Evolutionary conservation across 2,329 filamentous ascomycete species (phyloP).

Genomic region (Stemphylium lycopersici): DNA sequence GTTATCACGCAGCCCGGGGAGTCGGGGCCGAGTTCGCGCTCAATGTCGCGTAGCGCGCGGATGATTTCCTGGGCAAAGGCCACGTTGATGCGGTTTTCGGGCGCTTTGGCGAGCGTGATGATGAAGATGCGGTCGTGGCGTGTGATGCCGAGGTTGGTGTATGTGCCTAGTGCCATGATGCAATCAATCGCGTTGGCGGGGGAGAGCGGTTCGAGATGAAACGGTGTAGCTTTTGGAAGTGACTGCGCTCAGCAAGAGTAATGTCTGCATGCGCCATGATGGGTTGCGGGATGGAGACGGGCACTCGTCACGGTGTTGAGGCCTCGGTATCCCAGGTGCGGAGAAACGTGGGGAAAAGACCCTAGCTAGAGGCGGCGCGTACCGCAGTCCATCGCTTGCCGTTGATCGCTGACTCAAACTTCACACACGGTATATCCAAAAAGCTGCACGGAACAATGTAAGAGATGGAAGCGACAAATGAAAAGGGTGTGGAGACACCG

Average conservation of each 20-base stretch:
- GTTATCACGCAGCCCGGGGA: slow-evolving; percentile 61
- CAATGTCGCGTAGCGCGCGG: slow-evolving; percentile 55
- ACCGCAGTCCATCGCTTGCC: neutral
- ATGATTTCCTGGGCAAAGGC: slow-evolving; percentile 61
- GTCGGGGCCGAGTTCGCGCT: slow-evolving; percentile 54
- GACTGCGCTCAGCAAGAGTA: neutral
- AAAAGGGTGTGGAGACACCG: neutral
- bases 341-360: slow-evolving; percentile 30
- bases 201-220: neutral
- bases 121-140: slow-evolving; percentile 58
- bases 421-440: neutral
- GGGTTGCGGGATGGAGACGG: neutral
- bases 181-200: neutral
- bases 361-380: neutral
- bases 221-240: neutral
- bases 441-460: neutral
- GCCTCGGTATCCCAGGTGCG: slow-evolving; percentile 30
- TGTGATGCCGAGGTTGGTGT: slow-evolving; percentile 54
- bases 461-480: neutral
- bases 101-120: slow-evolving; percentile 61
- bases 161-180: slow-evolving; percentile 34
- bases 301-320: neutral
- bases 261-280: neutral
- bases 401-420: neutral
- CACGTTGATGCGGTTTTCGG: slow-evolving; percentile 61